These are phyloP conservation scores for Blastocystis sp. DNA, from an alignment of 352 stramenopile genomes.

Conservation along the genomic window DNA sequence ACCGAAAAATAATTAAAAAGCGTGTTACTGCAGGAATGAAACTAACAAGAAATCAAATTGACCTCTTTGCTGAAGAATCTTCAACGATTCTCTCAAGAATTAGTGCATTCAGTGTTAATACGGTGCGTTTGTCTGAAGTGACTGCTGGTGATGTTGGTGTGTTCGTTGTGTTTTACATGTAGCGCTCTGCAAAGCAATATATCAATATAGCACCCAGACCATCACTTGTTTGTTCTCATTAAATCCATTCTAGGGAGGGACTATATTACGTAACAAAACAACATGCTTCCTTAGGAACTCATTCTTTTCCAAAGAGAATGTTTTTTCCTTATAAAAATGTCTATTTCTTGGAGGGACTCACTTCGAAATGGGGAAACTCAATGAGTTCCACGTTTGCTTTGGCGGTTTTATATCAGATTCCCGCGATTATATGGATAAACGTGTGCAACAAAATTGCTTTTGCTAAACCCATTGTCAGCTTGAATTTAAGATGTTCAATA, in stretches of 20 bases:
- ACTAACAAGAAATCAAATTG: conserved; percentile 31
- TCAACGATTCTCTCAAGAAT: background rate
- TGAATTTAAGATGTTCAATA: conserved; percentile 40
- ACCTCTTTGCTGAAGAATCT: conserved; percentile 23
- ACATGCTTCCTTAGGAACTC: too few relatives aligned
- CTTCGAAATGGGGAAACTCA: too few relatives aligned
- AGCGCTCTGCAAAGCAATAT: background rate
- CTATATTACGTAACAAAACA: too few relatives aligned
- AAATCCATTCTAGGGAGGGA: too few relatives aligned
- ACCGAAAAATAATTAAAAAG: background rate
- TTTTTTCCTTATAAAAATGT: too few relatives aligned
- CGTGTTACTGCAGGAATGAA: conserved; percentile 53
- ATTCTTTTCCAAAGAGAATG: too few relatives aligned
- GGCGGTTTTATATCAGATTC: background rate
- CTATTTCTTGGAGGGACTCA: too few relatives aligned
- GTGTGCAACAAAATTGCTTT: background rate
- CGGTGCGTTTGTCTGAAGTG: background rate
- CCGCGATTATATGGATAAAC: background rate
- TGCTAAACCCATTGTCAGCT: background rate
- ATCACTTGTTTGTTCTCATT: background rate
- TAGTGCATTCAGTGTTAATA: conserved; percentile 4
- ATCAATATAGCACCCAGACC: background rate
- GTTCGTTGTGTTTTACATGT: background rate
- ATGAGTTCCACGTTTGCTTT: too few relatives aligned
- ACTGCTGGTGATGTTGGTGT: background rate